Evolutionary conservation across 352 stramenopile species (phyloP).

Genomic region (Globisporangium iwayamae): DNA sequence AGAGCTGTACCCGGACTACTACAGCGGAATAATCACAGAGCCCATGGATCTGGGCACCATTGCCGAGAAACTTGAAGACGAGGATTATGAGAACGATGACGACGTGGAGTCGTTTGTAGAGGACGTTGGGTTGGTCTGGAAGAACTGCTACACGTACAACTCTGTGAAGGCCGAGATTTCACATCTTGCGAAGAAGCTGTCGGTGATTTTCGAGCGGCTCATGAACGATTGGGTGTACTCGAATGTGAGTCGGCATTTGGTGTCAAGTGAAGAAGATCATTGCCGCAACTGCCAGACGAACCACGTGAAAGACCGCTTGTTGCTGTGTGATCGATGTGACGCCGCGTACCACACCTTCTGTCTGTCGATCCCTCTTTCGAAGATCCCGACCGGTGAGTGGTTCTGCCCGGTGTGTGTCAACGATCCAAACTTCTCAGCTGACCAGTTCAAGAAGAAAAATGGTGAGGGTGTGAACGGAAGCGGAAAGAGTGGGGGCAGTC

Average conservation of each 20-base stretch:
- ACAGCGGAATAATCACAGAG: constrained; percentile 66
- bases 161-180: constrained; percentile 81
- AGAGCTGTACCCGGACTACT: constrained; percentile 84
- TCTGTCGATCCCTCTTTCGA: constrained; percentile 46
- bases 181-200: constrained; percentile 65
- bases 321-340: constrained; percentile 82
- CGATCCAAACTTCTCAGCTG: constrained; percentile 49
- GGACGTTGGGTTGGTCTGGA: constrained; percentile 79
- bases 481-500: constrained; percentile 11
- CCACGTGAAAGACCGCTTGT: constrained; percentile 53
- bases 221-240: constrained; percentile 82
- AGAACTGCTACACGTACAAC: constrained; percentile 86
- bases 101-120: constrained; percentile 80
- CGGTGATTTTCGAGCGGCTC: constrained; percentile 71
- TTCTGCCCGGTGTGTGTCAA: constrained; percentile 64
- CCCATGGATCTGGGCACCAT: constrained; percentile 84
- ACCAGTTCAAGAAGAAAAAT: constrained; percentile 49
- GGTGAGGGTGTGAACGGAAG: constrained; percentile 19
- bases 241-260: constrained; percentile 39
- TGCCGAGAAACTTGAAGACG: constrained; percentile 77
- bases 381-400: constrained; percentile 67
- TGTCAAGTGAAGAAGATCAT: constrained; percentile 72
- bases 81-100: constrained; percentile 82
- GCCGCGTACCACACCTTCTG: constrained; percentile 84
- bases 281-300: constrained; percentile 76